Base-by-base conservation (phyloP, 2,329 filamentous ascomycete genomes). In the Cladorrhinum sp. region DNA sequence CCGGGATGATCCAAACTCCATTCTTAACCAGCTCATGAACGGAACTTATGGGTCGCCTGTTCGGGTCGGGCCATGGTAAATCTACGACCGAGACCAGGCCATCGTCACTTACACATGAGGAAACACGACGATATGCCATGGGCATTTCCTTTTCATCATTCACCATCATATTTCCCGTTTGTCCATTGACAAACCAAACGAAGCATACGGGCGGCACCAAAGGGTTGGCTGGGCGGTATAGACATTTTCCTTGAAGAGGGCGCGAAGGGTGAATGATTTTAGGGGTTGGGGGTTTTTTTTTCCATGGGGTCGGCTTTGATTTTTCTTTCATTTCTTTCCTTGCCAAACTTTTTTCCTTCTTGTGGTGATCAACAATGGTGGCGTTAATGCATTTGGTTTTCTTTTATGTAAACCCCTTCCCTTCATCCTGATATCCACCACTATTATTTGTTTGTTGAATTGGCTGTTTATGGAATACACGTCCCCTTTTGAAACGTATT, bases 1-100 rank as follows among this genome's bases (percentile, higher is more conserved):
- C 71, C 75, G 18, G 80, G 61, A 10, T 12, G 66, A 85, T 45
- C 76, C 79, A 49, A 78, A 78, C 66, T 88, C 85, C 10, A 85
- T 88, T 50, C 76, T 86, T 27, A 84, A 85, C 69, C 84, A 88
- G 71, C 75, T 88, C 27, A 78, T 88, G 67, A 84, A 81, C 62
- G 84, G 84, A 50, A 79, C 80, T 3, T 88, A 85, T 63, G 81
- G 83, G 32, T 76, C 84, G 24, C 79, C 85, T 8, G 85, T 88
- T 24, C 77, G 80, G 55, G 85, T 88, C 60, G 85, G 85, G n/a
- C 82, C 81, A 13, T 87, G 81, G 81, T 86, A 82, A 71, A 29
- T 2, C 51, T 27, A 24, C 16, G 38, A 29, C 50, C 18, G 22
- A 27, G 45, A 16, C 23, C 12, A 32, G n/a, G 5, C 20, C 3